Evolutionary conservation across 2,329 filamentous ascomycete genomes (phyloP), one percentile per base, ranked within the genome.

Genomic region (Acarospora socialis): DNA sequence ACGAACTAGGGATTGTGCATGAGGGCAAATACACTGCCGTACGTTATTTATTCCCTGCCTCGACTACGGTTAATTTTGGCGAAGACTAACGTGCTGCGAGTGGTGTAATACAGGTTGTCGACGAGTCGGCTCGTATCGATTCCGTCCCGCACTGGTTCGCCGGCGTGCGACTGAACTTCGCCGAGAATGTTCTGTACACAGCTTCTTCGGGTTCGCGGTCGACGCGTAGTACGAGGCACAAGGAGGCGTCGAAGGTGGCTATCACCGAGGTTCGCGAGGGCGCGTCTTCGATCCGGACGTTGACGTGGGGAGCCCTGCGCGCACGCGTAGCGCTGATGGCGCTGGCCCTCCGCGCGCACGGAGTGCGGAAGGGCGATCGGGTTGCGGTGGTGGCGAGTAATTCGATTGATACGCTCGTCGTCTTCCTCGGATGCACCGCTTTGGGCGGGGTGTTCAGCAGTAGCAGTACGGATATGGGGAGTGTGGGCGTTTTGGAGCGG

Each of bases 401-500:
- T 43, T 77, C 74, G 22, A 62, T 82, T 21, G 77, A 84, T 50
- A 86, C 81, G 0, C 56, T 84, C 34, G 60, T 74, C 2, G 69
- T 83, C 1, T 78, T 81, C 47, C 59, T 82, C 36, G 81, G 79
- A 0, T 66, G 73, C 0, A 69, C 68, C 1, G 74, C 77, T 22
- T 46, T 90, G 1, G 83, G 83, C 0, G 82, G 65, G 1, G 51
- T 92, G 1, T 90, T 90, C 50, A 80, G 73, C 42, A 79, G 71
- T 28, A 77, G 70, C 32, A 81, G 75, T 5, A 87, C 82, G 0
- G 82, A 92, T 53, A 90, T 90, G 76, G 82, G 82, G 0, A 73
- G 77, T 9, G 74, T 76, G 40, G 82, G 81, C 0, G 68, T 92
- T 12, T 46, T 92, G 43, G 80, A 90, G 53, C 63, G 82, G 20